Evolutionary conservation across 371 early-diverging fungal genomes (phyloP), one percentile per base, ranked within the genome.

Genomic region (Circinella minor): DNA sequence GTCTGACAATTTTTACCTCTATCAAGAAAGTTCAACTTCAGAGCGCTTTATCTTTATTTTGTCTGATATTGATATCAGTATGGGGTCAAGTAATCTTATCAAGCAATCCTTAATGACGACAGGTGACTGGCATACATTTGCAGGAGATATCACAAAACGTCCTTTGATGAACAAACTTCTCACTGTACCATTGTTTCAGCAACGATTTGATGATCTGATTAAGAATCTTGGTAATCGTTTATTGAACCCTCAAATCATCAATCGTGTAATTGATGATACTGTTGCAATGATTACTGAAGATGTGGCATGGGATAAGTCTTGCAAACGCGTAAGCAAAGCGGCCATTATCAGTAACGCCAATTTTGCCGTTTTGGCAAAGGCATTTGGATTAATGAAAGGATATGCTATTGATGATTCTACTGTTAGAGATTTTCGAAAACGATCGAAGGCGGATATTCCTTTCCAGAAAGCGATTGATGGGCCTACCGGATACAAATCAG

Each of bases 1-100:
- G 68, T 73, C 71, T n/a, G 70, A 80, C 51, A 82, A 82, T 51
- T 82, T 71, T 46, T 82, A 75, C 20, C 17, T 80, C 3, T 78
- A 77, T 38, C 66, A 55, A 15, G 55, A 54, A 38, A 20, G 51
- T 13, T 36, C 66, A 0, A 43, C 38, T 11, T 51, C 39, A 0
- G 20, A 47, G 3, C 65, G 69, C 0, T 76, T 72, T 37, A 69
- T 75, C 13, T 82, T 73, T 47, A 57, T 80, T 1, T 48, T 78
- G 39, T 72, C 78, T 6, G 82, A 82, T 47, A 37, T 80, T 61
- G 80, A 82, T 55, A 46, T 73, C 0, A 75, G 74, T 2, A n/a
- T 78, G 3, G 82, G 82, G 9, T 66, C 66, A n/a, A 43, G n/a
- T 0, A 46, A 39, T 3, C 66, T 57, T 27, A 36, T 66, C 20